These are phyloP conservation scores for Penicillium antarcticum DNA, from an alignment of 495 filamentous ascomycete genomes.

Conservation along the genomic window DNA sequence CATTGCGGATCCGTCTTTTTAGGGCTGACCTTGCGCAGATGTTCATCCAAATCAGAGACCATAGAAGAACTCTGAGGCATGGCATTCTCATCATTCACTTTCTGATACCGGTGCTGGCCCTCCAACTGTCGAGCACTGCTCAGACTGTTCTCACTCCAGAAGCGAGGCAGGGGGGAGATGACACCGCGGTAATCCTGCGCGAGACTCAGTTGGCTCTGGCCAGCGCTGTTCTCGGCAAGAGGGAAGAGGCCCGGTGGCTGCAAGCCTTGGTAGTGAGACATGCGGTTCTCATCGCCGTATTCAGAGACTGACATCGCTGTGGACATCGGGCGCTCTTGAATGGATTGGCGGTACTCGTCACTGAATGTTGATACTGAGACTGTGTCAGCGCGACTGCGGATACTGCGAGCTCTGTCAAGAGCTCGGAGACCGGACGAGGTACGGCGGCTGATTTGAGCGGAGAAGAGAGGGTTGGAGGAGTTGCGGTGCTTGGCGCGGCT, in stretches of 20 bases:
- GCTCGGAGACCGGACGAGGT: conserved; percentile 35
- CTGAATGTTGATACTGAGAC: conserved; percentile 33
- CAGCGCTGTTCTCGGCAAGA: conserved; percentile 21
- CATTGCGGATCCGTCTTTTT: conserved; percentile 7
- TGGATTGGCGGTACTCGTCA: conserved; percentile 34
- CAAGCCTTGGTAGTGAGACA: conserved; percentile 25
- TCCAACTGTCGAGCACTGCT: conserved; percentile 24
- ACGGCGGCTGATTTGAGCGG: conserved; percentile 35
- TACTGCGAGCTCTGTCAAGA: conserved; percentile 35
- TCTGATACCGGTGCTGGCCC: conserved; percentile 5
- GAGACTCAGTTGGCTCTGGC: conserved; percentile 37
- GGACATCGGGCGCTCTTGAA: conserved; percentile 37
- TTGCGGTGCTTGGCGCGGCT: conserved; percentile 42
- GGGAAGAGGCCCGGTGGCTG: conserved; percentile 23
- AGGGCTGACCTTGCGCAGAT: conserved; percentile 21
- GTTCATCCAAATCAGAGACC: conserved; percentile 25
- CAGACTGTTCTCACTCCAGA: conserved; percentile 40
- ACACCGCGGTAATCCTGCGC: conserved; percentile 41
- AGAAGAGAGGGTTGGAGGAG: conserved; percentile 43
- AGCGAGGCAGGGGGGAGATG: conserved; percentile 43
- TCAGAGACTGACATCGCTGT: conserved; percentile 37
- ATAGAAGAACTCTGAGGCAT: conserved; percentile 25
- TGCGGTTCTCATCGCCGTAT: conserved; percentile 38
- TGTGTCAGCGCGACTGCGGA: conserved; percentile 38
- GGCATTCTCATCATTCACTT: conserved; percentile 5